Evolutionary conservation across 2,329 filamentous ascomycete genomes (phyloP).

Genomic region (Neodidymelliopsis sp.): DNA sequence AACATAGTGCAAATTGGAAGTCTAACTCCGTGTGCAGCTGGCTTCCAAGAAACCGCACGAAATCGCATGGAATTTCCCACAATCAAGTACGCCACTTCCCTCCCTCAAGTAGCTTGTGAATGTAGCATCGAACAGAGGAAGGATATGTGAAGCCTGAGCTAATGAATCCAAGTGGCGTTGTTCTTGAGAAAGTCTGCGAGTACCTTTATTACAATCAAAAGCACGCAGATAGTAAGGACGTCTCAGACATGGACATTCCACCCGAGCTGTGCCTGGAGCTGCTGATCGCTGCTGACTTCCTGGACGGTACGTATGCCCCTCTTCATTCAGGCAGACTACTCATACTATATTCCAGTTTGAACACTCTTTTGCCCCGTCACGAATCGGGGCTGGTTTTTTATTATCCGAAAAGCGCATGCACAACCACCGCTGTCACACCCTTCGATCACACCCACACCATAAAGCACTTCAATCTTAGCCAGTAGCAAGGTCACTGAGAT

Average conservation of each 20-base stretch:
- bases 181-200: conserved; percentile 82
- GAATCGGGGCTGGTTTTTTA: too few relatives aligned
- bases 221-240: conserved; percentile 72
- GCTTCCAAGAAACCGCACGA: conserved; percentile 70
- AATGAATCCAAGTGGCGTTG: conserved; percentile 63
- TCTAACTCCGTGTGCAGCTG: conserved; percentile 53
- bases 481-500: too few relatives aligned
- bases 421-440: too few relatives aligned
- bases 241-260: conserved; percentile 82
- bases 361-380: too few relatives aligned
- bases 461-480: too few relatives aligned
- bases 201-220: conserved; percentile 86
- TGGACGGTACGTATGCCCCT: conserved; percentile 54
- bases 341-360: too few relatives aligned
- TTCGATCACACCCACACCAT: too few relatives aligned
- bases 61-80: conserved; percentile 73
- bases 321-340: too few relatives aligned
- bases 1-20: too few relatives aligned
- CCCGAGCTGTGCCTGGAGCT: conserved; percentile 80
- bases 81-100: conserved; percentile 66
- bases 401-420: too few relatives aligned
- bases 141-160: conserved; percentile 1
- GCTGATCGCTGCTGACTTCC: conserved; percentile 78
- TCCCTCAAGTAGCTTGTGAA: neutral
- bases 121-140: neutral